Evolutionary conservation across 352 stramenopile species (phyloP).

Genomic region (Thalassiosira exigua): DNA sequence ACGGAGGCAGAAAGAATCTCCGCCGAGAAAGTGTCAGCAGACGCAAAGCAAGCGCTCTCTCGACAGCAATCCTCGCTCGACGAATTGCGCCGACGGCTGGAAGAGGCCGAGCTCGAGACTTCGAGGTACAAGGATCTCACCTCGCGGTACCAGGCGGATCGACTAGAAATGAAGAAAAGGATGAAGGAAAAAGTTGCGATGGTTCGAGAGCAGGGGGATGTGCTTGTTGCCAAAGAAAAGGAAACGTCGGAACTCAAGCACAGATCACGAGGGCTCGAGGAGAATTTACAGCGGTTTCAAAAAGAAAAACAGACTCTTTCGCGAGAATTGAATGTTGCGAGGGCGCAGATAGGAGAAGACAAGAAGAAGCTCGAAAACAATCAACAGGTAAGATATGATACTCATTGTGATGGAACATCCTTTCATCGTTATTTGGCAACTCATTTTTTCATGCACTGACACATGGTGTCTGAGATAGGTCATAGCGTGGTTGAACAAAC

Average conservation of each 20-base stretch:
- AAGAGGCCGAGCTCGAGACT: constrained; percentile 42
- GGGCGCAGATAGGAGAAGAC: constrained; percentile 36
- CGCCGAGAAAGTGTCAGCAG: constrained; percentile 46
- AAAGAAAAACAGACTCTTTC: constrained; percentile 26
- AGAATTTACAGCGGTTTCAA: constrained; percentile 21
- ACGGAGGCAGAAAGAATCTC: constrained; percentile 39
- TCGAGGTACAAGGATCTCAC: constrained; percentile 56
- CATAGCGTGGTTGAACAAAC: constrained; percentile 63
- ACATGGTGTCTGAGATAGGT: constrained; percentile 30
- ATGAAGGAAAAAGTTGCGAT: constrained; percentile 58
- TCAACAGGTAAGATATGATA: constrained; percentile 56
- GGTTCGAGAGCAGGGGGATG: constrained; percentile 47
- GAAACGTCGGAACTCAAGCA: constrained; percentile 42
- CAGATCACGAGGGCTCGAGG: constrained; percentile 12
- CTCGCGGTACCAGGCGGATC: constrained; percentile 41
- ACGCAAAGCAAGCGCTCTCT: constrained; percentile 52
- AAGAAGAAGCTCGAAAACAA: constrained; percentile 56
- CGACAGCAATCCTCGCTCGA: constrained; percentile 51
- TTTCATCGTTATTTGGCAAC: too few relatives aligned
- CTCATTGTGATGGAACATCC: too few relatives aligned
- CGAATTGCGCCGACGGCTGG: constrained; percentile 37
- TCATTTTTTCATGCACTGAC: neutral
- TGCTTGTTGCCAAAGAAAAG: constrained; percentile 44
- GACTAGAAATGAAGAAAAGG: constrained; percentile 63
- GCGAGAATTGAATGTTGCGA: constrained; percentile 38